phyloP scores from a whole-genome alignment of 2,329 filamentous ascomycete genomes.

The Penicillium sp. region DNA sequence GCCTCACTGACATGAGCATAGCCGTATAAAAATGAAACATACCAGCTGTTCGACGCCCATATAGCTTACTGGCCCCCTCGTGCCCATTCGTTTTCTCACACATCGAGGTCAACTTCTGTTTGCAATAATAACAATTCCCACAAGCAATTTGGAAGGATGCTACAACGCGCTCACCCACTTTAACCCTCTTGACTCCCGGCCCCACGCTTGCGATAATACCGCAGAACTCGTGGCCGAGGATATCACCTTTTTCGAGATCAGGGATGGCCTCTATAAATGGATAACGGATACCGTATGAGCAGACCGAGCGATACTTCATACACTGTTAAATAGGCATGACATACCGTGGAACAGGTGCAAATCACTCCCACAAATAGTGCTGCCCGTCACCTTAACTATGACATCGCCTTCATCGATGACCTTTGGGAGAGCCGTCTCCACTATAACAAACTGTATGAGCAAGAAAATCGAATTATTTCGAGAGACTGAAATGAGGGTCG shows the following conservation, averaged over 20 bases:
- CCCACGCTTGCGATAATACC: constrained; percentile 57
- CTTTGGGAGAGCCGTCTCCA: constrained; percentile 68
- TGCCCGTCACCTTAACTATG: constrained; percentile 73
- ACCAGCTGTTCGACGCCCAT: constrained; percentile 72
- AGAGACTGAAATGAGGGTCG: too few relatives aligned
- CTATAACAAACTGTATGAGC: constrained; percentile 28
- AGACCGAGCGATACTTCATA: not conserved
- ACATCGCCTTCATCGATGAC: constrained; percentile 73
- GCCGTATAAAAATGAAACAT: constrained; percentile 28
- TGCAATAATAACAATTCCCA: constrained; percentile 70
- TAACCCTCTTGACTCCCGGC: constrained; percentile 52
- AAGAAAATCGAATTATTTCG: not conserved
- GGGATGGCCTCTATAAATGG: constrained; percentile 47
- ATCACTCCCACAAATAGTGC: constrained; percentile 62
- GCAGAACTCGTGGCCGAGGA: constrained; percentile 62
- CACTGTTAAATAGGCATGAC: not conserved
- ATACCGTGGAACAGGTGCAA: constrained; percentile 52
- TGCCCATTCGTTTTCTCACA: constrained; percentile 80
- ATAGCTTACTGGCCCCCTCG: constrained; percentile 69
- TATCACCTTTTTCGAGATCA: constrained; percentile 63
- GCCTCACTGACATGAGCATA: not conserved
- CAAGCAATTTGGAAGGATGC: constrained; percentile 82
- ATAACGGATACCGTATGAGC: not conserved
- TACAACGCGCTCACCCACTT: constrained; percentile 69
- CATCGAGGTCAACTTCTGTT: constrained; percentile 73